These are phyloP conservation scores for Fusarium oligoseptatum DNA, from an alignment of 2,329 filamentous ascomycete species.

Conservation along the genomic window DNA sequence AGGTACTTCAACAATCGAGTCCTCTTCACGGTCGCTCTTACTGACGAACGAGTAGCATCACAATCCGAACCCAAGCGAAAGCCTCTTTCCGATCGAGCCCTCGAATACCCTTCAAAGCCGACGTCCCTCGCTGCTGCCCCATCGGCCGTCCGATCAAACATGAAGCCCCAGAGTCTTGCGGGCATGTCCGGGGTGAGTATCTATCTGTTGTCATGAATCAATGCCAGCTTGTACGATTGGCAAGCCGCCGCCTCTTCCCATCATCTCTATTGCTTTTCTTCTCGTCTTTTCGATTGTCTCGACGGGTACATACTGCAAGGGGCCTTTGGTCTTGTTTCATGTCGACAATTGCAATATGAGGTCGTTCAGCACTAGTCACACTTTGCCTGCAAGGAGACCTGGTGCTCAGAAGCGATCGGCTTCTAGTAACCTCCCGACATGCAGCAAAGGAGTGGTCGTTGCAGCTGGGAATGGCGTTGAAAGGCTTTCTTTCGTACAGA, in stretches of 20 bases:
- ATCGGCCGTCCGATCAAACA: constrained; percentile 56
- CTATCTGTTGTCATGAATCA: constrained; percentile 13
- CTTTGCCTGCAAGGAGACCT: constrained; percentile 1
- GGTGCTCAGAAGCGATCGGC: constrained; percentile 11
- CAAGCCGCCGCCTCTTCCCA: background rate
- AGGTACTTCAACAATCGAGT: constrained; percentile 49
- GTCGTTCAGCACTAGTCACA: background rate
- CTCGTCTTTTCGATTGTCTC: constrained; percentile 7
- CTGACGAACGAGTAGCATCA: constrained; percentile 55
- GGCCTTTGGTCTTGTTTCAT: background rate
- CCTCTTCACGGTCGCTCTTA: background rate
- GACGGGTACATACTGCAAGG: constrained; percentile 7
- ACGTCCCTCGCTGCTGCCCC: constrained; percentile 55
- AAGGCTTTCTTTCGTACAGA: constrained; percentile 22
- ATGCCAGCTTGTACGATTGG: background rate
- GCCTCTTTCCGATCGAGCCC: constrained; percentile 67
- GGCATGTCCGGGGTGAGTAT: constrained; percentile 49
- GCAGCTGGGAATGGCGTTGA: constrained; percentile 8
- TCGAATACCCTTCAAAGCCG: constrained; percentile 61
- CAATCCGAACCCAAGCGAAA: constrained; percentile 73
- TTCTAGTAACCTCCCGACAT: constrained; percentile 8
- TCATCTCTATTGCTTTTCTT: constrained; percentile 5
- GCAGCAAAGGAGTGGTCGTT: background rate
- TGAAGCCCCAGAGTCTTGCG: constrained; percentile 61
- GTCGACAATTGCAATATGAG: background rate